Evolutionary conservation across 2,329 filamentous ascomycete species (phyloP).

Genomic region (Xylariaceae sp.): DNA sequence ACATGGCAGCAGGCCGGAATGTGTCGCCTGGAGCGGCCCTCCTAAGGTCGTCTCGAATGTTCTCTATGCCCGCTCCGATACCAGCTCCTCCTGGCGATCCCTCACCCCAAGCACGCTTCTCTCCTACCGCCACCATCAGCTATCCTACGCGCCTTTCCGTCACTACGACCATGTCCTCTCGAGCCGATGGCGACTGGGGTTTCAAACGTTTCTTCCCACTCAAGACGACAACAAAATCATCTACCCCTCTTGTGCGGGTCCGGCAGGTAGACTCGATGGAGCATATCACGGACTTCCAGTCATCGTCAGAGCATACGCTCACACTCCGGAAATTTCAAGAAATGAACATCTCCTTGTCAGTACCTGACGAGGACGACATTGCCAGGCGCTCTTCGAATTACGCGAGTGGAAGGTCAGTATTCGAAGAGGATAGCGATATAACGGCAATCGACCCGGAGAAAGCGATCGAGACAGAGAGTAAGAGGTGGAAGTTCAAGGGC

Average conservation of each 20-base stretch:
- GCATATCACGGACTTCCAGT: conserved; percentile 82
- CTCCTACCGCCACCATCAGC: conserved; percentile 63
- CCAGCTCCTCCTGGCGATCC: conserved; percentile 49
- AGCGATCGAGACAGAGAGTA: conserved; percentile 30
- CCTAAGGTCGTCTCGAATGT: conserved; percentile 80
- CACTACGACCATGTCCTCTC: conserved; percentile 65
- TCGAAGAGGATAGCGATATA: conserved; percentile 50
- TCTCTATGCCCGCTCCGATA: conserved; percentile 74
- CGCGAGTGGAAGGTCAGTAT: conserved; percentile 41
- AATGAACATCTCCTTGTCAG: conserved; percentile 63
- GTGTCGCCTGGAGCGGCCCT: conserved; percentile 60
- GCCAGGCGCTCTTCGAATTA: conserved; percentile 14
- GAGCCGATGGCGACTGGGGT: conserved; percentile 81
- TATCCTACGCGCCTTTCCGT: conserved; percentile 82
- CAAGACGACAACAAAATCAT: conserved; percentile 63
- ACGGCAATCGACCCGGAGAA: conserved; percentile 34
- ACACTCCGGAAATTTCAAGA: conserved; percentile 83
- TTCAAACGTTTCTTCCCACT: conserved; percentile 78
- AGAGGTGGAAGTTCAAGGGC: conserved; percentile 59
- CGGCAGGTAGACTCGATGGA: conserved; percentile 76
- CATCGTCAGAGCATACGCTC: conserved; percentile 71
- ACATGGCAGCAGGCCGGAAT: conserved; percentile 21
- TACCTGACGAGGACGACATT: conserved; percentile 27
- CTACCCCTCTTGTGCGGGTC: conserved; percentile 69
- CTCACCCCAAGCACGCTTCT: conserved; percentile 42